Evolutionary conservation across 352 stramenopile genomes (phyloP), one percentile per base, ranked within the genome.

Genomic region (Phytophthora chlamydospora): DNA sequence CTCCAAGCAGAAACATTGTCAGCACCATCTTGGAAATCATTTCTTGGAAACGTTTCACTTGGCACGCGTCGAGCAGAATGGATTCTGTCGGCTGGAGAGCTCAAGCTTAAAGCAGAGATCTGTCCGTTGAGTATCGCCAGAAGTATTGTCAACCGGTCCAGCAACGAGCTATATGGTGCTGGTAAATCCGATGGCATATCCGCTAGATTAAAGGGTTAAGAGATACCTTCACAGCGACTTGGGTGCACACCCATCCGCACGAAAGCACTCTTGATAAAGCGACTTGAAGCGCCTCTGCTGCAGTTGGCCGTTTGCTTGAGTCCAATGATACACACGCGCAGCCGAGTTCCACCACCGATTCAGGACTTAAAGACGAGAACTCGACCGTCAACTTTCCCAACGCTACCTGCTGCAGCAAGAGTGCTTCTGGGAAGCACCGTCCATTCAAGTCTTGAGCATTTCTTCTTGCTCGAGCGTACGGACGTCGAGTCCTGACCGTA

Each of bases 321-420:
- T 72, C 53, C 46, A 78, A 32, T 1, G 62, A 53, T 3, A 78
- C 59, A 33, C 67, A 85, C 16, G 63, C 50, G 29, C 49, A 56
- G 16, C 58, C 68, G 3, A 73, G 48, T 24, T 72, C 54, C 29
- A 75, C 55, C 10, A 74, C 50, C 16, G 68, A 34, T 7, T 17
- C 3, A 6, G 60, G 44, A 12, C 12, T 49, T 2, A 7, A 10
- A 9, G 47, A 19, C 14, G 71, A 75, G 8, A 79, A 78, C n/a
- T 65, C 34, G 4, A 79, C 62, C 16, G 49, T 54, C 41, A 80
- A 13, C n/a, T 54, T 55, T 4, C 75, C 72, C 31, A 76, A 68
- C 10, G 75, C 54, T 8, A 80, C 66, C 8, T 78, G 56, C 31
- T 81, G 72, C 14, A 81, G 14, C 38, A 81, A 63, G 3, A 54